Evolutionary conservation across 2,329 filamentous ascomycete species (phyloP), one percentile per base, ranked within the genome.

Genomic region (Raffaelea deltoideospora): DNA sequence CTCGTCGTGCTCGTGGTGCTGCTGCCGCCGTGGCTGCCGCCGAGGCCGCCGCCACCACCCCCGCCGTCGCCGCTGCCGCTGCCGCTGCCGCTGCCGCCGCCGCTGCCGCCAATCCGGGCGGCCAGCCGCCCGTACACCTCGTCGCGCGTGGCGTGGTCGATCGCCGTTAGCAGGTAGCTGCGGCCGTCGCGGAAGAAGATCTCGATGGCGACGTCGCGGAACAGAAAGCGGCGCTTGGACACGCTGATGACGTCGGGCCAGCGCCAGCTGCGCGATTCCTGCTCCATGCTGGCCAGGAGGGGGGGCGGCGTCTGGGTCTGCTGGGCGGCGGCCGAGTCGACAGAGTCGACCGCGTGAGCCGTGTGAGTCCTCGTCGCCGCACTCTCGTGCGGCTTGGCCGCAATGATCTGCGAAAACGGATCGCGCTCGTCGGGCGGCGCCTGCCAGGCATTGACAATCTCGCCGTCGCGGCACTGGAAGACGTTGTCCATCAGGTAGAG

Each of bases 401-500:
- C 79, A 45, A 98, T 92, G 54, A 96, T 88, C 49, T 92, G 84
- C 15, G 94, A 79, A 53, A 95, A 98, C 1, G 86, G 85, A 49
- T 98, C 90, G 18, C 90, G 78, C 57, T 98, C 92, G 46, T 96
- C 87, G 1, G 72, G 64, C 0, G 88, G 86, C 3, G 90, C 92
- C 56, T 96, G 86, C 74, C 83, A 88, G 9, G 94, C 87, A 49
- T 94, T 88, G 41, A 98, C 84, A 50, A 98, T 95, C 53, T 98
- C 92, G 11, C 88, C 88, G 50, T 95, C 90, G 3, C 82, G 78
- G 44, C 88, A 76, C 51, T 96, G 88, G 53, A 98, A 96, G 50
- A 94, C 88, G 47, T 90, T 88, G 57, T 98, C 90, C 57, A 96
- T 80, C 46, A 98, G 79, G 52, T 98, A 98, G 14, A 98, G 68